These are phyloP conservation scores for Dicorynia guianensis DNA, from an alignment of 306 rosid genomes.

Conservation along the genomic window DNA sequence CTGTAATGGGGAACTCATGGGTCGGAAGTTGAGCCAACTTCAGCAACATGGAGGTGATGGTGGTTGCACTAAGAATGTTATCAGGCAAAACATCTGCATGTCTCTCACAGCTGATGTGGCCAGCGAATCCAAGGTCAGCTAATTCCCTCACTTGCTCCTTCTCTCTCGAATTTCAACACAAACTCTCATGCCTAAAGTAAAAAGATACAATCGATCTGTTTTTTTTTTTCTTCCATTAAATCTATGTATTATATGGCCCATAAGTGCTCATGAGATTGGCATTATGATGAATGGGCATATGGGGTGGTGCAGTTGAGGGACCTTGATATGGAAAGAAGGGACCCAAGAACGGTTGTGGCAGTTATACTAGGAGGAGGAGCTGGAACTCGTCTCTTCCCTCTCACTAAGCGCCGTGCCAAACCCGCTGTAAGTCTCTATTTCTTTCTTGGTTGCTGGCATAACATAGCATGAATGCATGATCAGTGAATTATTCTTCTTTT, in stretches of 20 bases:
- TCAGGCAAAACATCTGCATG: conserved; percentile 21
- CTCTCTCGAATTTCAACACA: not conserved
- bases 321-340: conserved; percentile 54
- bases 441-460: not conserved
- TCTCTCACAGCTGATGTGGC: conserved; percentile 26
- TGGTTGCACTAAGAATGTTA: conserved; percentile 7
- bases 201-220: not conserved
- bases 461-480: too few relatives aligned
- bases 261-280: too few relatives aligned
- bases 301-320: conserved; percentile 71
- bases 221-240: too few relatives aligned
- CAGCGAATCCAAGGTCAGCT: conserved; percentile 31
- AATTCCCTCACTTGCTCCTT: not conserved
- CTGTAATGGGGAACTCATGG: conserved; percentile 39
- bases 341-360: conserved; percentile 83
- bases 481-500: too few relatives aligned
- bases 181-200: not conserved
- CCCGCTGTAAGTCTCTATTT: conserved; percentile 73
- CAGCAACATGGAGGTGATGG: not conserved
- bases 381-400: conserved; percentile 97
- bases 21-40: conserved; percentile 23
- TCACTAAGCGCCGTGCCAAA: conserved; percentile 91
- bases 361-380: conserved; percentile 95
- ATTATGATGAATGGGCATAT: conserved; percentile 41
- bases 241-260: too few relatives aligned